These are phyloP conservation scores for Fusarium citri DNA, from an alignment of 2,329 filamentous ascomycete genomes.

Conservation along the genomic window DNA sequence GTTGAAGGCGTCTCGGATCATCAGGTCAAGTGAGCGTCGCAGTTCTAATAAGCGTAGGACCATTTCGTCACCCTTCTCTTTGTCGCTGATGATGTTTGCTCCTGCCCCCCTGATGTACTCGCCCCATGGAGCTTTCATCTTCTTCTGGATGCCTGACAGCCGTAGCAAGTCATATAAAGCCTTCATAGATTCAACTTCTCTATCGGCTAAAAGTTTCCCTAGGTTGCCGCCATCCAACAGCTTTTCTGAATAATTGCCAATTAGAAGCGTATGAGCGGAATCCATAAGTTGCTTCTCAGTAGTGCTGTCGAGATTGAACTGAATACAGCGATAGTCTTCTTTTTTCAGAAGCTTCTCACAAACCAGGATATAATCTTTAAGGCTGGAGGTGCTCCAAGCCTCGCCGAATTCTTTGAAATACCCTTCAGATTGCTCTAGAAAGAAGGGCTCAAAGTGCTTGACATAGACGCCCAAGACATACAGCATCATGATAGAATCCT, in stretches of 20 bases:
- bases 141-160: constrained; percentile 75
- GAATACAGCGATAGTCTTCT: constrained; percentile 82
- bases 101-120: constrained; percentile 83
- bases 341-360: constrained; percentile 75
- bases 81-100: constrained; percentile 81
- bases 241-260: constrained; percentile 74
- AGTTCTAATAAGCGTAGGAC: constrained; percentile 83
- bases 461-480: constrained; percentile 86
- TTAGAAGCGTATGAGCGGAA: constrained; percentile 77
- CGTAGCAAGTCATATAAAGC: constrained; percentile 82
- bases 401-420: constrained; percentile 80
- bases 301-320: constrained; percentile 83
- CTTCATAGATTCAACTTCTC: constrained; percentile 76
- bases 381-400: constrained; percentile 68
- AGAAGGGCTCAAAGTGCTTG: constrained; percentile 80
- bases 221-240: constrained; percentile 76
- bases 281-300: constrained; percentile 83
- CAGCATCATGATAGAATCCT: constrained; percentile 82
- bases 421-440: constrained; percentile 73
- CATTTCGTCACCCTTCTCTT: constrained; percentile 84
- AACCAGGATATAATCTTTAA: constrained; percentile 81
- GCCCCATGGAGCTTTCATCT: constrained; percentile 79
- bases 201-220: constrained; percentile 76
- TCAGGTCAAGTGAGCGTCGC: constrained; percentile 80
- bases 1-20: constrained; percentile 81